Evolutionary conservation across 1,284 basidiomycete genomes (phyloP).

Genomic region (Rhodofomes roseus): DNA sequence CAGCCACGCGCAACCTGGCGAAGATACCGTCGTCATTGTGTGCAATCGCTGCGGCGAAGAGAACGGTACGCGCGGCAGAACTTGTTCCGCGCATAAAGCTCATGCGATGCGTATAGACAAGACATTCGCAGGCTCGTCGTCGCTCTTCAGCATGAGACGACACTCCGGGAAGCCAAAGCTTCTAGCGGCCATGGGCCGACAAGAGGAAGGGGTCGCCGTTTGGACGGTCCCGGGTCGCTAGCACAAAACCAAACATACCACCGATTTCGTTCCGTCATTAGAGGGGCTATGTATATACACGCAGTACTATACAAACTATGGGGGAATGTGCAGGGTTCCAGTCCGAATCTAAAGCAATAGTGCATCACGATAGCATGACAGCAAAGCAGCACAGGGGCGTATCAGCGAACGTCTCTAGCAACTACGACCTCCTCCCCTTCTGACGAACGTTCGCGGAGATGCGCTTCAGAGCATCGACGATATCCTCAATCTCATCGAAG

Average conservation of each 20-base stretch:
- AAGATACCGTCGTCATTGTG: constrained; percentile 35
- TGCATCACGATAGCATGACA: background rate
- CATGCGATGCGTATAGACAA: constrained; percentile 20
- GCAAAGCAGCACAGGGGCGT: background rate
- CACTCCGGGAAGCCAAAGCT: constrained; percentile 24
- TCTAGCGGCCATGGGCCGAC: constrained; percentile 25
- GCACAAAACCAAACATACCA: constrained; percentile 14
- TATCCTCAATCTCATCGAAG: constrained; percentile 36
- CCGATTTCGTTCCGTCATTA: background rate
- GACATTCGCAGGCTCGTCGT: constrained; percentile 36
- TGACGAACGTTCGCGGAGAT: constrained; percentile 10
- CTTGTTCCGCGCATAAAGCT: too few species aligned
- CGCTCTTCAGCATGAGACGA: constrained; percentile 27
- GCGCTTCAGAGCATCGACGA: constrained; percentile 31
- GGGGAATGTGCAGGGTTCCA: background rate
- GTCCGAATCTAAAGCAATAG: background rate
- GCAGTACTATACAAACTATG: background rate
- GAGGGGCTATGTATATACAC: background rate
- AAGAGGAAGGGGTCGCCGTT: constrained; percentile 27
- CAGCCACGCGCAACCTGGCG: background rate
- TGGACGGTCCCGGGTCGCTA: constrained; percentile 26
- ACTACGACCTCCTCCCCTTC: constrained; percentile 6
- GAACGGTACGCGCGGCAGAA: constrained; percentile 33
- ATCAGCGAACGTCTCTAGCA: background rate
- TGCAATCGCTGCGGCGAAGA: constrained; percentile 40